phyloP scores from a whole-genome alignment of 768 basidiomycete genomes.

The Kwoniella sp. region DNA sequence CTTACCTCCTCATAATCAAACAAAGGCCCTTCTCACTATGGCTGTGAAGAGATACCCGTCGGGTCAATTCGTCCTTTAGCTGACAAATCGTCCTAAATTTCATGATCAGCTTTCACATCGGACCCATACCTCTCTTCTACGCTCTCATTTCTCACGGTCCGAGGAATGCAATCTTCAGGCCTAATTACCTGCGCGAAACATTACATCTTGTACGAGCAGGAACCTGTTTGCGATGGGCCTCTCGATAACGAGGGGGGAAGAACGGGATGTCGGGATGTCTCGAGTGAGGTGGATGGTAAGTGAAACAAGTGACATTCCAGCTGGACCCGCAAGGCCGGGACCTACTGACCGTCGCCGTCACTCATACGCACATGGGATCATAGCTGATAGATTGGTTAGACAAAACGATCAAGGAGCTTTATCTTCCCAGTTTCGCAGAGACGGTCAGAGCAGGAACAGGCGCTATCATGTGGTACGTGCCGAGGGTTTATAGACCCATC shows the following conservation, averaged over 20 bases:
- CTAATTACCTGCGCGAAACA: conserved; percentile 51
- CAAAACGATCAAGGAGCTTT: conserved; percentile 55
- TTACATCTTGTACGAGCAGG: conserved; percentile 55
- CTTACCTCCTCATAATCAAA: neutral
- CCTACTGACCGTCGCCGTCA: no score
- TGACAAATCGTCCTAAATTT: neutral
- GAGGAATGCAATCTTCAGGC: conserved; percentile 40
- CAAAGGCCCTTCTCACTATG: conserved; percentile 7
- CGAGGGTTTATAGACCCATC: conserved; percentile 9
- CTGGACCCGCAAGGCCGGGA: neutral
- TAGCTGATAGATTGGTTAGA: conserved; percentile 39
- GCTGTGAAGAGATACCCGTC: no score
- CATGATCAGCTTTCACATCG: conserved; percentile 40
- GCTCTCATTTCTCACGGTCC: conserved; percentile 44
- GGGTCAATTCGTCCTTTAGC: no score
- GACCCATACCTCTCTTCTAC: conserved; percentile 50
- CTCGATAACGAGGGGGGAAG: conserved; percentile 32
- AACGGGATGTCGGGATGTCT: conserved; percentile 39
- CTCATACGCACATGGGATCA: no score
- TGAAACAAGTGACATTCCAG: neutral
- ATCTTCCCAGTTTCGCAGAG: conserved; percentile 55
- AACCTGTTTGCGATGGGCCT: conserved; percentile 41
- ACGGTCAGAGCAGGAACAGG: conserved; percentile 55
- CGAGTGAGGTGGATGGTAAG: conserved; percentile 42
- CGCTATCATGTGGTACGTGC: conserved; percentile 51